phyloP scores from a whole-genome alignment of 2,329 filamentous ascomycete genomes.

The Alternaria infectoria region DNA sequence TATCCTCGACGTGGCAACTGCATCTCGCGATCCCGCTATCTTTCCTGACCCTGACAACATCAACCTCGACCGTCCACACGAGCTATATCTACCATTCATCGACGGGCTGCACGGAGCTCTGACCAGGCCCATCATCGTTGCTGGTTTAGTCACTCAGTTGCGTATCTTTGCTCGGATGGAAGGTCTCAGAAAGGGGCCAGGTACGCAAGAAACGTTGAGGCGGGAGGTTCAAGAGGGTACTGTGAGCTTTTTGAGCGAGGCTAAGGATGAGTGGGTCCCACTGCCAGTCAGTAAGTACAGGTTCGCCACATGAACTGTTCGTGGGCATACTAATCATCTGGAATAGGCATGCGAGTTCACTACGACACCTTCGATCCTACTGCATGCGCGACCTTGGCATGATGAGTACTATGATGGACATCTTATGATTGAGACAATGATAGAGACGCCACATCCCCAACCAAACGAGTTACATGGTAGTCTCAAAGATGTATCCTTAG shows the following conservation, averaged over 20 bases:
- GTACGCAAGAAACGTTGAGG: not conserved
- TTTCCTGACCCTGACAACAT: not conserved
- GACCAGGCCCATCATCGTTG: not conserved
- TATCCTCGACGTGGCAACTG: not conserved
- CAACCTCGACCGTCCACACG: not conserved
- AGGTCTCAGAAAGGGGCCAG: not conserved
- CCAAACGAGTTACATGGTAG: not conserved
- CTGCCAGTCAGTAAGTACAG: not conserved
- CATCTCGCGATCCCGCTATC: not conserved
- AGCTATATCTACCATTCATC: not conserved
- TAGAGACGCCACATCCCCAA: not conserved
- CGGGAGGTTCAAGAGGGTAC: not conserved
- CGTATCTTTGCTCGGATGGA: not conserved
- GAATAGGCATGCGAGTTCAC: not conserved
- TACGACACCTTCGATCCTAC: not conserved
- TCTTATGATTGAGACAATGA: not conserved
- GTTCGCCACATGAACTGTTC: not conserved
- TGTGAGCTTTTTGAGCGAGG: not conserved
- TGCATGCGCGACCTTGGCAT: not conserved
- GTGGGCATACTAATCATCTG: not conserved
- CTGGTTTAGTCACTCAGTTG: not conserved
- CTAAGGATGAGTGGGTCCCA: not conserved
- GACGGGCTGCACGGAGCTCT: not conserved
- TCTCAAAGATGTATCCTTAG: not conserved
- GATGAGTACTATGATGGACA: not conserved